Percentiles rank a stretch among this genome's conserved stretches.
Conservation (phyloP, 2,329 filamentous ascomycete genomes). For the Biscogniauxia sp. region DNA sequence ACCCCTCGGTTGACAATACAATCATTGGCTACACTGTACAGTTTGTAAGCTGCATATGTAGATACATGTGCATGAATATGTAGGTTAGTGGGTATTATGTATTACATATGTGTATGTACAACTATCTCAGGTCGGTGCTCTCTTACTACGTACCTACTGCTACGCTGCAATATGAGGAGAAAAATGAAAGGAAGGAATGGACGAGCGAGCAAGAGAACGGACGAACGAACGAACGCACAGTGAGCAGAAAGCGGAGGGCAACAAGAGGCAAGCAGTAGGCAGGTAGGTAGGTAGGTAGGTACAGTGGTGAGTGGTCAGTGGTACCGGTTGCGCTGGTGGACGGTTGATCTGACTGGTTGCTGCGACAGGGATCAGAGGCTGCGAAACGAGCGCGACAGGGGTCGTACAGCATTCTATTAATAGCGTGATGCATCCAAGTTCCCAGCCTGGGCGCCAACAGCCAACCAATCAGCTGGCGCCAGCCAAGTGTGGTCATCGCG, state of each 20-base stretch:
- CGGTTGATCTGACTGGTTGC: not conserved
- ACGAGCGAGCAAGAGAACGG: too few relatives aligned
- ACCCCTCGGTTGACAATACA: not conserved
- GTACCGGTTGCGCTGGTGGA: not conserved
- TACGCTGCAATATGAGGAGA: not conserved
- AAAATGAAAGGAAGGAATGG: not conserved
- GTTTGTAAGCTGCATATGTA: not conserved
- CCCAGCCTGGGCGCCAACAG: not conserved
- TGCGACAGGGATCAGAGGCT: not conserved
- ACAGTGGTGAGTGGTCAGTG: not conserved
- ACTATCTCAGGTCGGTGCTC: not conserved
- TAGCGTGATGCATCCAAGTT: not conserved
- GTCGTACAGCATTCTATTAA: not conserved
- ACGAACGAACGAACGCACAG: too few relatives aligned
- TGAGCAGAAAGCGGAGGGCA: too few relatives aligned
- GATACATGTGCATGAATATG: not conserved
- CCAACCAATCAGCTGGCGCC: not conserved
- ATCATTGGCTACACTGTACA: not conserved
- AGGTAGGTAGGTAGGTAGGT: too few relatives aligned
- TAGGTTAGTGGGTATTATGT: too few relatives aligned
- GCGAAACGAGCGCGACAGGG: not conserved
- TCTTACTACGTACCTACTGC: not conserved
- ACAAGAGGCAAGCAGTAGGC: not conserved
- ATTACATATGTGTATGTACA: not conserved
- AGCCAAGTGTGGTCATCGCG: not conserved